Percentiles rank a stretch among this genome's conserved stretches.
These are phyloP conservation scores for Brassica cretica DNA, from an alignment of 345 rosid species.

Conservation along the genomic window DNA sequence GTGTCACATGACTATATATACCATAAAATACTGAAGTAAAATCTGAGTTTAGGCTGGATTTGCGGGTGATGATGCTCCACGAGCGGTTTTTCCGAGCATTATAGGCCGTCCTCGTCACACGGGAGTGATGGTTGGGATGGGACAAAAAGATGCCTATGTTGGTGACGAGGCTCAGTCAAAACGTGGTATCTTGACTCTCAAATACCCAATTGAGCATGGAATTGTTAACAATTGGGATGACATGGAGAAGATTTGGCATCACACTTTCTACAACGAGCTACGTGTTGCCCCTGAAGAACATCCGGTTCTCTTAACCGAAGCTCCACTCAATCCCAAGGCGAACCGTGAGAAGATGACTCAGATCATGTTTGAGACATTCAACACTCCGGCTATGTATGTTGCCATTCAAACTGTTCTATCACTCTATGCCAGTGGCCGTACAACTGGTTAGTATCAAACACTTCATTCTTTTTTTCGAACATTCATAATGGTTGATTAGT, in stretches of 20 bases:
- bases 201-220: constrained; percentile 80
- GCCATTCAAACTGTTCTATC: constrained; percentile 78
- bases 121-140: constrained; percentile 78
- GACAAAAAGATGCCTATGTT: constrained; percentile 68
- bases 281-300: constrained; percentile 83
- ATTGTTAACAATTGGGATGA: constrained; percentile 85
- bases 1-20: background rate
- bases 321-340: constrained; percentile 76
- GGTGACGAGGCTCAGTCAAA: constrained; percentile 79
- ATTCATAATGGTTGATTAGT: background rate
- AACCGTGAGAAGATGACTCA: constrained; percentile 84
- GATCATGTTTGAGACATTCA: constrained; percentile 74
- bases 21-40: background rate
- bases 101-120: constrained; percentile 69
- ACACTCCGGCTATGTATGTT: constrained; percentile 76
- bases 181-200: constrained; percentile 71
- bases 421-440: constrained; percentile 71
- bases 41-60: constrained; percentile 54
- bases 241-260: constrained; percentile 74
- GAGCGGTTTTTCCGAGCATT: constrained; percentile 74
- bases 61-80: constrained; percentile 70
- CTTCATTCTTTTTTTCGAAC: background rate
- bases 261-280: constrained; percentile 74
- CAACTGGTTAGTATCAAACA: constrained; percentile 34
- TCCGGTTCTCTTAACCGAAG: constrained; percentile 73